These are phyloP conservation scores for Letharia lupina DNA, from an alignment of 495 filamentous ascomycete genomes.

Conservation along the genomic window DNA sequence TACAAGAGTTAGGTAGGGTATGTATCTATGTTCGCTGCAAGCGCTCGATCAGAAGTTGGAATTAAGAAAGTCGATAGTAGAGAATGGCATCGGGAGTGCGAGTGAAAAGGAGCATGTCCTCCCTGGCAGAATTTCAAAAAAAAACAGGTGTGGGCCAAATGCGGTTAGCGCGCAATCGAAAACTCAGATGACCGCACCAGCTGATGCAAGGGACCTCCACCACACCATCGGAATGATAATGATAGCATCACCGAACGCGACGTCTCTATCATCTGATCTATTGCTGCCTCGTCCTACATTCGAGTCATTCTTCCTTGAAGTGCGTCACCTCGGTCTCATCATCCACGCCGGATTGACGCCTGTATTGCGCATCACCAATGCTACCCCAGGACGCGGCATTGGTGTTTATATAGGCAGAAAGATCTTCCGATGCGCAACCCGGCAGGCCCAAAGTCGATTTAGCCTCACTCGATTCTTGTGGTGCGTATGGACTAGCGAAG, in stretches of 20 bases:
- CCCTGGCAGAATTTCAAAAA: too few relatives aligned
- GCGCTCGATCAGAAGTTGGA: too few relatives aligned
- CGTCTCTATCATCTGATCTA: background rate
- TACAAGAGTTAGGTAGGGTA: background rate
- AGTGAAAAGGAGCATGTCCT: too few relatives aligned
- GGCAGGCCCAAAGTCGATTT: background rate
- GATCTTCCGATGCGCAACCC: background rate
- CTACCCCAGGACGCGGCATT: background rate
- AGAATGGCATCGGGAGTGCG: background rate
- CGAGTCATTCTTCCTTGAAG: constrained; percentile 5
- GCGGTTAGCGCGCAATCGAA: background rate
- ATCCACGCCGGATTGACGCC: background rate
- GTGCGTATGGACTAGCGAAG: constrained; percentile 6
- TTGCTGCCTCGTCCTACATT: background rate
- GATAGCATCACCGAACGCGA: background rate
- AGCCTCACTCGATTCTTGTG: background rate
- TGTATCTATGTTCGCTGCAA: background rate
- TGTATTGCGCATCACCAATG: background rate
- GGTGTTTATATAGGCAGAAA: background rate
- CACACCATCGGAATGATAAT: background rate
- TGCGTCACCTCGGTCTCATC: background rate
- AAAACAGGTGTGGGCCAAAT: background rate
- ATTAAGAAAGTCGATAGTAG: background rate
- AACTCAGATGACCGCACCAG: constrained; percentile 1
- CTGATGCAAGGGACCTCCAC: background rate